phyloP scores from a whole-genome alignment of 257 asterid species.

The Lantana camara region DNA sequence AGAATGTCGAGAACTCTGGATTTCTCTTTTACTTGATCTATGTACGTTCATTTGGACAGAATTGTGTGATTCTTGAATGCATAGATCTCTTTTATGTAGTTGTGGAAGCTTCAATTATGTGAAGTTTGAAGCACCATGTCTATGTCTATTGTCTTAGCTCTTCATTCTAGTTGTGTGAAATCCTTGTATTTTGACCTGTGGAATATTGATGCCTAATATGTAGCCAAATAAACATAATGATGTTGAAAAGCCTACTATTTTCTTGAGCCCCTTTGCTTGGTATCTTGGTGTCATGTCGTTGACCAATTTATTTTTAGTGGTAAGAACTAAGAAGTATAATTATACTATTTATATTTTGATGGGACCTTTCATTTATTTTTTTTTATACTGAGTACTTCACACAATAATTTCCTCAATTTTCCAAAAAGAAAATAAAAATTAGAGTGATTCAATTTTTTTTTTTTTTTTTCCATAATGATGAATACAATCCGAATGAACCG shows the following conservation, averaged over 20 bases:
- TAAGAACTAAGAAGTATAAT: no score
- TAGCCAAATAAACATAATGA: constrained; percentile 5
- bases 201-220: constrained; percentile 23
- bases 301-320: no score
- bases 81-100: constrained; percentile 22
- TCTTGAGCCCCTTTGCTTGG: not conserved
- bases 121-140: constrained; percentile 14
- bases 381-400: no score
- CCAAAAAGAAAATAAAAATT: not conserved
- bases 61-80: constrained; percentile 4
- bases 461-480: no score
- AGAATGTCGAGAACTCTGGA: constrained; percentile 5
- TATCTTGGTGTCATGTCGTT: no score
- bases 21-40: not conserved
- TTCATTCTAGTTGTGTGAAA: constrained; percentile 20
- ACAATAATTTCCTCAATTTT: no score
- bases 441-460: no score
- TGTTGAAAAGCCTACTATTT: constrained; percentile 4
- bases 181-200: constrained; percentile 21
- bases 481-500: no score
- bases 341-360: no score
- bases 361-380: no score
- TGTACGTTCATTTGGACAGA: constrained; percentile 3
- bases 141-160: not conserved
- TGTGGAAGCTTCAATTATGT: constrained; percentile 26